A percentile compares a stretch with the other conserved stretches of the same genome.
phyloP scores from a whole-genome alignment of 1,284 basidiomycete genomes.

The Moesziomyces aphidis region DNA sequence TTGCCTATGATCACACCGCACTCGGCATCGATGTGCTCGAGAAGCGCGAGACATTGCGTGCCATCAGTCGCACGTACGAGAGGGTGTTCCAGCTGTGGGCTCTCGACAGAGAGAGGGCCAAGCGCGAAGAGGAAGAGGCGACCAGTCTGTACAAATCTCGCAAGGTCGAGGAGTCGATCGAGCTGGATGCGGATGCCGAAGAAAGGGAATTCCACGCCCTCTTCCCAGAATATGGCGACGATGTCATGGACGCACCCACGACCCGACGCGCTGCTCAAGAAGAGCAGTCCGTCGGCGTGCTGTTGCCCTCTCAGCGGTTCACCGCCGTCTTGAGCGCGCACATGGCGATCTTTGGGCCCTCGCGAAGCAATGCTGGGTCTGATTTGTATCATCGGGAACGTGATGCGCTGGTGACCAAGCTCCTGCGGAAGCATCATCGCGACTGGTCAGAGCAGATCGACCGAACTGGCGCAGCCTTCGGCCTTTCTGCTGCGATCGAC shows the following conservation, averaged over 20 bases:
- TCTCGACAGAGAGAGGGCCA: constrained; percentile 79
- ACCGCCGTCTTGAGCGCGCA: constrained; percentile 47
- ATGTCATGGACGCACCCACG: constrained; percentile 67
- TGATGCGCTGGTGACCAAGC: constrained; percentile 28
- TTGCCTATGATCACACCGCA: constrained; percentile 32
- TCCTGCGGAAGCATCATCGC: constrained; percentile 40
- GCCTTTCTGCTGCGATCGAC: constrained; percentile 42
- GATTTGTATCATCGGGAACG: constrained; percentile 25
- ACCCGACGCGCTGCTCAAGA: constrained; percentile 2
- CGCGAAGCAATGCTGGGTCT: constrained; percentile 3
- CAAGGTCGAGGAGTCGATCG: constrained; percentile 74
- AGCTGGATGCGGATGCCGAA: constrained; percentile 77
- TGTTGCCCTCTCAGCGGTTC: constrained; percentile 30
- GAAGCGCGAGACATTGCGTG: constrained; percentile 22
- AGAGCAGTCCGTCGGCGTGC: constrained; percentile 21
- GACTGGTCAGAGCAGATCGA: constrained; percentile 49
- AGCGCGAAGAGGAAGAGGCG: constrained; percentile 76
- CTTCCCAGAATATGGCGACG: constrained; percentile 86
- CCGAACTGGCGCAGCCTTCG: constrained; percentile 49
- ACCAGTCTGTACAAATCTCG: constrained; percentile 84
- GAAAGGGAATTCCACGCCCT: constrained; percentile 82
- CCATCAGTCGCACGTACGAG: constrained; percentile 72
- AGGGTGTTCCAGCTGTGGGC: constrained; percentile 84
- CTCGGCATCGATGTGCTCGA: constrained; percentile 30
- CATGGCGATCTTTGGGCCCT: constrained; percentile 39